These are phyloP conservation scores for Mycena albidolilacea DNA, from an alignment of 768 basidiomycete genomes.

Conservation along the genomic window DNA sequence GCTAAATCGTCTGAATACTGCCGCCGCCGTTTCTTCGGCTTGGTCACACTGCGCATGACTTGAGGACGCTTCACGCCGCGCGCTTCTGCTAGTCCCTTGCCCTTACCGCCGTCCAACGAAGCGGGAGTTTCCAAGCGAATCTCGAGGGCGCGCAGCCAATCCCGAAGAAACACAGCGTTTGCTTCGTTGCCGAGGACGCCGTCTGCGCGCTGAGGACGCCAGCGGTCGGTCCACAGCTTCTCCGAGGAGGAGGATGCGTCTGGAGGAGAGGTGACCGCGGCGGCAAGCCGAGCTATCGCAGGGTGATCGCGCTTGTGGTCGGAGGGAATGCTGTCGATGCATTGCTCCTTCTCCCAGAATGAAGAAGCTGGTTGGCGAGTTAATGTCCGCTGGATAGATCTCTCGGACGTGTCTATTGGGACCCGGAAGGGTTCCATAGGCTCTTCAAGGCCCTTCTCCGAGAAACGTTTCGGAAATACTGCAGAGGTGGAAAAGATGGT, in stretches of 20 bases:
- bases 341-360: constrained; percentile 31
- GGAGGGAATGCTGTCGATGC: constrained; percentile 47
- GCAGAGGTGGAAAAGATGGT: constrained; percentile 47
- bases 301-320: constrained; percentile 61
- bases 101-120: constrained; percentile 44
- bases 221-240: constrained; percentile 80
- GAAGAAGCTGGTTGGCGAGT: constrained; percentile 18
- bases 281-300: constrained; percentile 61
- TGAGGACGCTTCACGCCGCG: constrained; percentile 71
- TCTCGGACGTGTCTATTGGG: not conserved
- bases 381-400: not conserved
- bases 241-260: constrained; percentile 47
- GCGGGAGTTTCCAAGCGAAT: constrained; percentile 60
- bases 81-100: constrained; percentile 39
- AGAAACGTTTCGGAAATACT: constrained; percentile 18
- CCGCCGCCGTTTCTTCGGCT: constrained; percentile 67
- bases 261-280: constrained; percentile 38
- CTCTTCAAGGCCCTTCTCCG: not conserved
- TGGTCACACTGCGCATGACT: constrained; percentile 68
- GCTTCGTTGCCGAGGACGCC: constrained; percentile 86
- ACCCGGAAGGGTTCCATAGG: constrained; percentile 16
- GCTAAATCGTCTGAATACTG: constrained; percentile 53
- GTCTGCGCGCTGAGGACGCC: constrained; percentile 79
- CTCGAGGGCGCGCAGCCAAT: constrained; percentile 84
- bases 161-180: constrained; percentile 78